Percentiles rank a stretch among this genome's conserved stretches.
Evolutionary conservation across 116 monocot species (phyloP).

Genomic region (Posidonia oceanica): DNA sequence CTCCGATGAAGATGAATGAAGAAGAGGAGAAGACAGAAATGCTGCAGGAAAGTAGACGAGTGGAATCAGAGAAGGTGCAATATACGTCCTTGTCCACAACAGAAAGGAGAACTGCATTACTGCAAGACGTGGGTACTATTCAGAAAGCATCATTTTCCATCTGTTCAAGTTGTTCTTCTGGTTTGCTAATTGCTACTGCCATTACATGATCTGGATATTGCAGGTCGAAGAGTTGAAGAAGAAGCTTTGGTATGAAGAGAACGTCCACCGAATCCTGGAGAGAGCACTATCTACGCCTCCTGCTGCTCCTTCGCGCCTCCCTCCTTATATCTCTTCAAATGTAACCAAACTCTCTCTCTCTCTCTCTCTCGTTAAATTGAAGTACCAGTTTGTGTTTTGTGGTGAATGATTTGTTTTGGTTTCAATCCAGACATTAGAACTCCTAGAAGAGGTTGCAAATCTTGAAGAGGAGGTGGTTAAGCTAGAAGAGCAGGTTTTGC

Average conservation of each 20-base stretch:
- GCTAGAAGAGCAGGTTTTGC: slow-evolving; percentile 79
- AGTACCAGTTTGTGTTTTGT: not conserved
- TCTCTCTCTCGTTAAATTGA: not conserved
- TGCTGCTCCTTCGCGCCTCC: not conserved
- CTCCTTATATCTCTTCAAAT: slow-evolving; percentile 1
- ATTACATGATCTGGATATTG: not conserved
- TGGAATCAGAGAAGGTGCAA: not conserved
- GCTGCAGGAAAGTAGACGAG: not conserved
- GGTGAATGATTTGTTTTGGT: not conserved
- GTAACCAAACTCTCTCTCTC: not conserved
- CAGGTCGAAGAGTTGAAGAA: slow-evolving; percentile 7
- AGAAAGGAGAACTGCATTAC: slow-evolving; percentile 2
- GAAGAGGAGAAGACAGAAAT: not conserved
- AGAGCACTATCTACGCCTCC: slow-evolving; percentile 2
- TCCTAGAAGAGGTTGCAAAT: slow-evolving; percentile 82
- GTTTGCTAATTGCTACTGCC: not conserved
- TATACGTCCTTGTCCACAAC: not conserved
- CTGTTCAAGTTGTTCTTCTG: not conserved
- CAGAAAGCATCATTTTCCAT: not conserved
- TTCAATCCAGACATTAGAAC: slow-evolving; percentile 50
- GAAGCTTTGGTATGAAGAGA: slow-evolving; percentile 4
- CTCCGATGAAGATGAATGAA: not conserved
- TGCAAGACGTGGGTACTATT: not conserved
- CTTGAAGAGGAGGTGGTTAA: slow-evolving; percentile 84
- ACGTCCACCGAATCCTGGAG: slow-evolving; percentile 3